phyloP scores from a whole-genome alignment of 306 rosid genomes.

The Quillaja saponaria region DNA sequence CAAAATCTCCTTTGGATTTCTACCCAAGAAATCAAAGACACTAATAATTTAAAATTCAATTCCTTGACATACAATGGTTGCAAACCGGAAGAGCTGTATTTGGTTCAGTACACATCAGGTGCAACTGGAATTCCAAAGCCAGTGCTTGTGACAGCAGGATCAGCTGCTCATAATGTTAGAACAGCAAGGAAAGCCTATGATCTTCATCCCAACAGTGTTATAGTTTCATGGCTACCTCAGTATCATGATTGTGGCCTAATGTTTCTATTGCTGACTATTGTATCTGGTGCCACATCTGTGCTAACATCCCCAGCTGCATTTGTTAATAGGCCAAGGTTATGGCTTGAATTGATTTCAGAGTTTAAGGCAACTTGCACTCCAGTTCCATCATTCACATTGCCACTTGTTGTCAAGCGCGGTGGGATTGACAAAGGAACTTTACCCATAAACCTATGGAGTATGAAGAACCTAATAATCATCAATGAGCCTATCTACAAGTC shows the following conservation, averaged over 20 bases:
- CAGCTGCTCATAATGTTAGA: slow-evolving; percentile 78
- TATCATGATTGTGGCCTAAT: slow-evolving; percentile 83
- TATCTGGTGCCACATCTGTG: slow-evolving; percentile 66
- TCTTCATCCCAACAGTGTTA: slow-evolving; percentile 63
- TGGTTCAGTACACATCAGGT: slow-evolving; percentile 85
- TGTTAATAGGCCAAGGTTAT: slow-evolving; percentile 59
- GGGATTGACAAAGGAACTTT: slow-evolving; percentile 37
- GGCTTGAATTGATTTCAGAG: slow-evolving; percentile 66
- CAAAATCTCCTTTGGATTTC: slow-evolving; percentile 56
- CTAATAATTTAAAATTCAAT: neutral
- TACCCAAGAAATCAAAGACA: slow-evolving; percentile 30
- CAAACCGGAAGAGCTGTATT: slow-evolving; percentile 47
- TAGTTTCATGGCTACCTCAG: slow-evolving; percentile 87
- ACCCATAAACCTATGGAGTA: slow-evolving; percentile 39
- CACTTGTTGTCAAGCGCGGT: slow-evolving; percentile 68
- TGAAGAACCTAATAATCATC: slow-evolving; percentile 64
- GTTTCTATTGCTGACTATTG: slow-evolving; percentile 69
- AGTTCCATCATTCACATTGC: slow-evolving; percentile 71
- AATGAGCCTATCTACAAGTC: slow-evolving; percentile 69
- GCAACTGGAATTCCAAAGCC: slow-evolving; percentile 75
- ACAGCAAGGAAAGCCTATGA: slow-evolving; percentile 70
- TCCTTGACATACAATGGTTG: slow-evolving; percentile 47
- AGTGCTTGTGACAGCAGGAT: slow-evolving; percentile 69
- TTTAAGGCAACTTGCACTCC: slow-evolving; percentile 79
- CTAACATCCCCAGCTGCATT: slow-evolving; percentile 60